Base-by-base conservation (phyloP, 768 basidiomycete species). In the Kwoniella bestiolae region DNA sequence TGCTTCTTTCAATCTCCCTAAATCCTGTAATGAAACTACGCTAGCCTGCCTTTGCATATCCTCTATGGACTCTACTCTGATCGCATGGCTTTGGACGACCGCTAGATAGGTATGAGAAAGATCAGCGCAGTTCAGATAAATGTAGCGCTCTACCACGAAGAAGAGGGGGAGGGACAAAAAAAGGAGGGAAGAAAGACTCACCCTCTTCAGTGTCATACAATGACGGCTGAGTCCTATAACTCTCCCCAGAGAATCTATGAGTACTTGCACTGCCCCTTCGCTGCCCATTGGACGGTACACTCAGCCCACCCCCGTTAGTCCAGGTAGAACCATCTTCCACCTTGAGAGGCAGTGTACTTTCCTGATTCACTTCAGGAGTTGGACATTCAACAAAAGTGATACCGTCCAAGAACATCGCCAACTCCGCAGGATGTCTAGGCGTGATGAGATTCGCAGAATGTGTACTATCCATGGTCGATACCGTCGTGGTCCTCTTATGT, bases 151-250 rank as follows among this genome's bases (percentile, higher is more conserved):
- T 41, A 21, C 5, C 44, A n/a, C 44, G 21, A n/a, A 2, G 21
- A 12, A 3, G 12, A 41, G 12, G 14, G 9, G 12, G 23, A 23
- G 2, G 16, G 8, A 41, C 21, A 26, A 44, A 50, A 18, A 5
- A 16, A 31, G 21, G 35, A 12, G 46, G 34, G 32, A 50, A 28
- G 18, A 25, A 18, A n/a, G 23, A 56, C 63, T 64, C 56, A 64
- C 63, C 63, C n/a, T 50, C 55, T n/a, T 64, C 63, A 9, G 46
- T 58, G 23, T 64, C 63, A 28, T 57, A 52, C 35, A 64, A 29
- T 26, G 55, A 49, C 16, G 55, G 32, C 28, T 64, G 45, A 25
- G 51, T 57, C 23, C 49, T 1, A 57, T 55, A 64, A 29, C 52
- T 55, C n/a, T 55, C 52, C 28, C 53, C 53, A 2, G 61, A 63